phyloP scores from a whole-genome alignment of 192 early-diverging fungal genomes.

The Coemansia sp. region DNA sequence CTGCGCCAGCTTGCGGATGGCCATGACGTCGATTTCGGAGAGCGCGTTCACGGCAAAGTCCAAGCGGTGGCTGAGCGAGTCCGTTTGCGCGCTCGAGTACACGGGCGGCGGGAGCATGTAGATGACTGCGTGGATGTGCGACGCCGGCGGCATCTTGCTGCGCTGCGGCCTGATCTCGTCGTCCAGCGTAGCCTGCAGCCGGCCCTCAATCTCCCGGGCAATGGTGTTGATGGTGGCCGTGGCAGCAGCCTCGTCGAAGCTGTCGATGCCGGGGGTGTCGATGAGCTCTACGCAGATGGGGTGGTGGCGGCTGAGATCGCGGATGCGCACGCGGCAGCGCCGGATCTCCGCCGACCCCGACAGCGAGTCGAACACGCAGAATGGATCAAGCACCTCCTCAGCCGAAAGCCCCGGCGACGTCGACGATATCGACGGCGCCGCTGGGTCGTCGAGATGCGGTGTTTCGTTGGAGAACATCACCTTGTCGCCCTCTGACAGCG shows the following conservation, averaged over 20 bases:
- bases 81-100: slow-evolving; percentile 23
- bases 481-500: slow-evolving; percentile 23
- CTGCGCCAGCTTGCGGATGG: slow-evolving; percentile 26
- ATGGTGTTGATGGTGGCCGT: slow-evolving; percentile 20
- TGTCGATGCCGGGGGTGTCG: slow-evolving; percentile 48
- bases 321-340: slow-evolving; percentile 15
- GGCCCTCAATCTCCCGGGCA: slow-evolving; percentile 34
- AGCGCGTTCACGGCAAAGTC: slow-evolving; percentile 29
- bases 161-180: slow-evolving; percentile 33
- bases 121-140: slow-evolving; percentile 35
- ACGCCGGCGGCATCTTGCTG: slow-evolving; percentile 3
- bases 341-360: slow-evolving; percentile 30
- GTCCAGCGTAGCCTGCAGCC: slow-evolving; percentile 26
- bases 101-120: slow-evolving; percentile 49
- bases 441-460: background rate
- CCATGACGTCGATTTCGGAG: slow-evolving; percentile 20
- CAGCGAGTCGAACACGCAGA: slow-evolving; percentile 47
- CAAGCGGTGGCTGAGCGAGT: slow-evolving; percentile 31
- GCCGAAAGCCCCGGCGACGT: slow-evolving; percentile 1
- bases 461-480: slow-evolving; percentile 7
- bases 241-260: slow-evolving; percentile 13
- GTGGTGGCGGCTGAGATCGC: slow-evolving; percentile 10
- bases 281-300: slow-evolving; percentile 35
- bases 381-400: slow-evolving; percentile 42
- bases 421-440: background rate